Conservation (phyloP, 1,139 yeast genomes). For the Saccharomyces hybrid region DNA sequence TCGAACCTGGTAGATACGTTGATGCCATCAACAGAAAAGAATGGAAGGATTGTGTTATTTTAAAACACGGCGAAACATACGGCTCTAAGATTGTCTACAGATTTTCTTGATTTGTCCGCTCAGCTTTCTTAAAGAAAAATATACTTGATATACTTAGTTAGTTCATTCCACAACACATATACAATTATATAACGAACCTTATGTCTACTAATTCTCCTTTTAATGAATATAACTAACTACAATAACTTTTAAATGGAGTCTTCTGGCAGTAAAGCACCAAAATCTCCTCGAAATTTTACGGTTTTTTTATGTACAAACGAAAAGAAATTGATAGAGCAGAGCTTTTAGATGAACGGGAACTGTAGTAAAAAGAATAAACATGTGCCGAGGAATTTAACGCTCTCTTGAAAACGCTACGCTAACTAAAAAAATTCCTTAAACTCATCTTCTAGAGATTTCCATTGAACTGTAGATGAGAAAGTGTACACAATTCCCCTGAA, state of each 20-base stretch:
- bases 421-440: background rate
- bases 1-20: conserved; percentile 56
- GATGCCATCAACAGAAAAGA: conserved; percentile 45
- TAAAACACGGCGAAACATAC: conserved; percentile 46
- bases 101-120: conserved; percentile 8
- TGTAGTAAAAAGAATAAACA: background rate
- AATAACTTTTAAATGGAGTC: background rate
- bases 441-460: background rate
- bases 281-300: background rate
- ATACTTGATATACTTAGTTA: background rate
- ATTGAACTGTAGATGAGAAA: background rate
- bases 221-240: background rate
- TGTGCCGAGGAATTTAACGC: background rate
- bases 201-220: background rate
- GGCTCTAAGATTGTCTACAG: conserved; percentile 44
- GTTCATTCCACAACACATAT: background rate
- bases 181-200: background rate
- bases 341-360: background rate
- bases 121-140: background rate
- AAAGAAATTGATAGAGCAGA: background rate
- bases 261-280: background rate
- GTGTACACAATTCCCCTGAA: background rate
- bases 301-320: background rate
- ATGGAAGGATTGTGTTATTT: conserved; percentile 47
- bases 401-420: background rate